A percentile compares a stretch with the other conserved stretches of the same genome.
Evolutionary conservation across 371 early-diverging fungal species (phyloP).

Genomic region (Circinella umbellata): DNA sequence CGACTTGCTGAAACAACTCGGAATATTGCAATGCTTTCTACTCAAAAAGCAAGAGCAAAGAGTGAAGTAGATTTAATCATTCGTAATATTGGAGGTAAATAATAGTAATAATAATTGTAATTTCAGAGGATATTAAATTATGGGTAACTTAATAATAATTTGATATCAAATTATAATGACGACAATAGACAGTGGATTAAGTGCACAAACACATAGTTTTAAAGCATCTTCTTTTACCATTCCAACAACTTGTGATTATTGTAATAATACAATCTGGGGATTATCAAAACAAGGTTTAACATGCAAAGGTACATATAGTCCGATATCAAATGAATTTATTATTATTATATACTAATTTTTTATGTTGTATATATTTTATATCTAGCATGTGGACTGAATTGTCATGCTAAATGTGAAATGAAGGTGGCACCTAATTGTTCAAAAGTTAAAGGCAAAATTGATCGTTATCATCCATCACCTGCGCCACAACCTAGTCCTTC

Average conservation of each 20-base stretch:
- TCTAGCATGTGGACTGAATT: conserved; percentile 80
- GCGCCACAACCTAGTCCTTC: conserved; percentile 22
- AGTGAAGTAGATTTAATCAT: conserved; percentile 65
- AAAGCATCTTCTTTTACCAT: conserved; percentile 78
- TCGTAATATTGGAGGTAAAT: conserved; percentile 61
- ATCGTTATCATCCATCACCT: conserved; percentile 39
- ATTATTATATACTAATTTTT: too few relatives aligned
- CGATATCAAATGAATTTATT: too few relatives aligned
- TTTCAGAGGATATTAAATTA: too few relatives aligned
- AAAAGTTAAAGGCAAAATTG: conserved; percentile 63
- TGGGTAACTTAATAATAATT: neutral
- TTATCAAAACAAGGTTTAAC: conserved; percentile 78
- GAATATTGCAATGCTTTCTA: conserved; percentile 57
- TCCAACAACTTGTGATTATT: conserved; percentile 82
- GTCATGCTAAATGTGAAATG: conserved; percentile 87
- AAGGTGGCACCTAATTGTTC: conserved; percentile 82
- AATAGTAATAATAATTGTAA: too few relatives aligned
- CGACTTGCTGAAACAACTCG: conserved; percentile 54
- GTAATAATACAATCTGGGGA: conserved; percentile 77
- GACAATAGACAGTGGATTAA: conserved; percentile 49
- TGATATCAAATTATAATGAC: neutral
- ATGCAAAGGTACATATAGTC: conserved; percentile 57
- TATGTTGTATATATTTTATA: neutral
- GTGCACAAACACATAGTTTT: conserved; percentile 70
- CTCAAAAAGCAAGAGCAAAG: conserved; percentile 52